These are phyloP conservation scores for Acanthamoeba lenticulata DNA, from an alignment of 208 protist species.

Conservation along the genomic window DNA sequence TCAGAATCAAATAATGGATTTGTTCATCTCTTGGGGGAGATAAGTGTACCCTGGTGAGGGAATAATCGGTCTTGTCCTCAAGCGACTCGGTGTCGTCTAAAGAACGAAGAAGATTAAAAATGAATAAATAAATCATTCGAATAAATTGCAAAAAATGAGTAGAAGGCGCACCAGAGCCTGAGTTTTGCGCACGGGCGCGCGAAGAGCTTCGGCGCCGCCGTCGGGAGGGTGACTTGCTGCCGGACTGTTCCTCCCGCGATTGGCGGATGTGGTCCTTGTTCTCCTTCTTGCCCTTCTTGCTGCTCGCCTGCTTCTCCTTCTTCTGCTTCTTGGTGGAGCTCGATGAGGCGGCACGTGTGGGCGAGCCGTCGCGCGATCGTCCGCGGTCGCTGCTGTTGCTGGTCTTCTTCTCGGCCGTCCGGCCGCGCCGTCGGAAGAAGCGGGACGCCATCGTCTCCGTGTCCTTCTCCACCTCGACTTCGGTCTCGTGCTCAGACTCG, in stretches of 20 bases:
- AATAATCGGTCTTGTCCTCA: conserved; percentile 12
- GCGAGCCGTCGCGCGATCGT: not conserved
- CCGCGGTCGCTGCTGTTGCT: not conserved
- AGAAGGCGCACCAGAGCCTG: not conserved
- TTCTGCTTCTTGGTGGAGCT: not conserved
- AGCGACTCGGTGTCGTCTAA: not conserved
- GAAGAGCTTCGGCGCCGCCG: not conserved
- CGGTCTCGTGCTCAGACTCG: not conserved
- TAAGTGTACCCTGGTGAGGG: conserved; percentile 47
- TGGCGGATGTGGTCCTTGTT: conserved; percentile 50
- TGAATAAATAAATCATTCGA: too few species aligned
- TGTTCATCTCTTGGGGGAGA: too few species aligned
- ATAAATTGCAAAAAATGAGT: not conserved
- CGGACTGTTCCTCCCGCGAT: not conserved
- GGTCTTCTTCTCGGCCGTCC: not conserved
- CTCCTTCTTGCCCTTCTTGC: conserved; percentile 18
- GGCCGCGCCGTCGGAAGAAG: conserved; percentile 29
- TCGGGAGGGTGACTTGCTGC: not conserved
- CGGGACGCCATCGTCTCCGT: not conserved
- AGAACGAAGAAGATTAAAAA: too few species aligned
- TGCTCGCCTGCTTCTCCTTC: not conserved
- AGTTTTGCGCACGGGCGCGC: conserved; percentile 14
- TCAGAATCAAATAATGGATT: too few species aligned
- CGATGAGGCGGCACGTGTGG: not conserved
- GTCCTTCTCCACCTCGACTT: conserved; percentile 51